Percentiles rank a stretch among this genome's conserved stretches.
These are phyloP conservation scores for Pyrenophora seminiperda DNA, from an alignment of 2,329 filamentous ascomycete genomes.

Conservation along the genomic window DNA sequence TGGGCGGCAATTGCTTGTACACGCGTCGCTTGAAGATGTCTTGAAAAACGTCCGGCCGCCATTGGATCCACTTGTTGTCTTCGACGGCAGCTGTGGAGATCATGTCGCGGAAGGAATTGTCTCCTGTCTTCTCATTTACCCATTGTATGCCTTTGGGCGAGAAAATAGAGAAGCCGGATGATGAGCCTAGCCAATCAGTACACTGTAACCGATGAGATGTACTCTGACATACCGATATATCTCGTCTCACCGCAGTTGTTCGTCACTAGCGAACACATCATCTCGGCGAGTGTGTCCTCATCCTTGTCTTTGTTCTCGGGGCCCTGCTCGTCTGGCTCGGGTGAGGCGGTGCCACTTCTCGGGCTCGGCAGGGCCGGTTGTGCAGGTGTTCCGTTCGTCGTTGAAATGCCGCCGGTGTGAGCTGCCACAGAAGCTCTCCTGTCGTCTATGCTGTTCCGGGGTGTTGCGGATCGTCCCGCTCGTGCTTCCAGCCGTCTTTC, in stretches of 20 bases:
- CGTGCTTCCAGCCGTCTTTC: conserved; percentile 73
- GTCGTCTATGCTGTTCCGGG: conserved; percentile 40
- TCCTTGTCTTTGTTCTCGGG: conserved; percentile 56
- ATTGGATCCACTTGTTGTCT: conserved; percentile 94
- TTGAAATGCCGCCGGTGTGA: conserved; percentile 38
- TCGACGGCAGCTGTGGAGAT: conserved; percentile 85
- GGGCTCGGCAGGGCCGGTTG: conserved; percentile 57
- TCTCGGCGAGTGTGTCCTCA: conserved; percentile 88
- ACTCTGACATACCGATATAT: conserved; percentile 75
- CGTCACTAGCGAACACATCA: conserved; percentile 98
- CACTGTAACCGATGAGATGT: not conserved
- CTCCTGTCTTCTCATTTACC: conserved; percentile 98
- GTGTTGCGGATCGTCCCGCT: conserved; percentile 34
- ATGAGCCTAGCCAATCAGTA: conserved; percentile 68
- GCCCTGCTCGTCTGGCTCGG: conserved; percentile 53
- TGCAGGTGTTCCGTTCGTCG: conserved; percentile 47
- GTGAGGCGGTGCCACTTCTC: conserved; percentile 57
- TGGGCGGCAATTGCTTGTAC: conserved; percentile 81
- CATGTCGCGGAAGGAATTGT: conserved; percentile 92
- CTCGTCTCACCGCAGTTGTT: conserved; percentile 93
- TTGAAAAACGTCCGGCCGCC: conserved; percentile 96
- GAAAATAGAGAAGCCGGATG: conserved; percentile 98
- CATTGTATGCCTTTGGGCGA: conserved; percentile 97
- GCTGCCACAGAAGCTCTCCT: conserved; percentile 41
- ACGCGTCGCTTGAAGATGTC: conserved; percentile 87